These are phyloP conservation scores for Dorcoceras hygrometricum DNA, from an alignment of 257 asterid species.

Conservation along the genomic window DNA sequence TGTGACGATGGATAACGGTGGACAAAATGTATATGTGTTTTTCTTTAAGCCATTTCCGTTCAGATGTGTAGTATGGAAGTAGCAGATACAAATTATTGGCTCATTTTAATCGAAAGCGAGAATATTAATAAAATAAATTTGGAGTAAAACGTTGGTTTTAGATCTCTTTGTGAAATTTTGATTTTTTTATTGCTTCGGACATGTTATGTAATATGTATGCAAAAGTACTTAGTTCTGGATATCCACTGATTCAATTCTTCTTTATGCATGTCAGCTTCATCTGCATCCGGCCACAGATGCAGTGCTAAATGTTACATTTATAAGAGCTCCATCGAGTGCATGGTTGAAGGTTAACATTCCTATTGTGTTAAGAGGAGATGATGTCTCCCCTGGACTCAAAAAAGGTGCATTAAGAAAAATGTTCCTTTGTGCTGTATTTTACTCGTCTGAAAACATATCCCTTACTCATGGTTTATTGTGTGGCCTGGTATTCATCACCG, in stretches of 20 bases:
- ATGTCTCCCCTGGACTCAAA: conserved; percentile 81
- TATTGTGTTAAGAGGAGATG: conserved; percentile 78
- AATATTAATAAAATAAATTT: too few species aligned
- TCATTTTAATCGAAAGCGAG: too few species aligned
- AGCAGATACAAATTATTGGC: neutral
- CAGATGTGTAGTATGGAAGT: neutral
- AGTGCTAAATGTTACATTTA: conserved; percentile 80
- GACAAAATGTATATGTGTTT: neutral
- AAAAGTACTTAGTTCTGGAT: conserved; percentile 6
- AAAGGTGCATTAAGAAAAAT: conserved; percentile 48
- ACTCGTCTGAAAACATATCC: conserved; percentile 6
- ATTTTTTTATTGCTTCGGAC: neutral
- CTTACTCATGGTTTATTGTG: neutral
- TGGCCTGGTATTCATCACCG: neutral
- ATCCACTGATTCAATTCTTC: conserved; percentile 32
- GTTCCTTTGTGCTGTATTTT: neutral
- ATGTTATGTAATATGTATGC: neutral
- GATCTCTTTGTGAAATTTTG: too few species aligned
- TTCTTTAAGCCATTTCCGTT: neutral
- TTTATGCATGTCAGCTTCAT: conserved; percentile 70
- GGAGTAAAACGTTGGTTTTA: too few species aligned
- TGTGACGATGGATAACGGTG: neutral
- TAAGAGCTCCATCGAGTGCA: conserved; percentile 84
- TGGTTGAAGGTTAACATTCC: conserved; percentile 75
- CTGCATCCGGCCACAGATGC: conserved; percentile 77